Base-by-base conservation (phyloP, 306 rosid species). In the Medicago truncatula region DNA sequence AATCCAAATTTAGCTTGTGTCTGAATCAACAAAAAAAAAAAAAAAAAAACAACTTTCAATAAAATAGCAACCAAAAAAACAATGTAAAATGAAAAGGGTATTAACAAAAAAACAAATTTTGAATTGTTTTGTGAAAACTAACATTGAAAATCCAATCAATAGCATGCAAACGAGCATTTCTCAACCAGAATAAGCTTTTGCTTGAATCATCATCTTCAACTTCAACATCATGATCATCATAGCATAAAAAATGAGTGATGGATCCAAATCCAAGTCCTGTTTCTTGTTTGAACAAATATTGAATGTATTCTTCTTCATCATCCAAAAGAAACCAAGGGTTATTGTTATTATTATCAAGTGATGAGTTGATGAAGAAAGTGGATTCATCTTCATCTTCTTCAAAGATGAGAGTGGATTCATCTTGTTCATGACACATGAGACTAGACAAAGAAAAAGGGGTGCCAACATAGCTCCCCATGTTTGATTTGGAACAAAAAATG, bases 91-190 rank as follows among this genome's bases (percentile, higher is more conserved):
- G 0, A 25, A 12, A 25, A 59, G 21, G 21, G 21, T 50, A 1
- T 21, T 21, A 52, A 7, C 1, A 11, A 5, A 31, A 67, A 1
- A 11, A 18, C 6, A n/a, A 31, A 1, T 6, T 8, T 14, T 76
- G 59, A 20, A 25, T 73, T 28, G 41, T 50, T 18, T 9, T 8
- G 2, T 36, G 44, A 70, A 74, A 69, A 92, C 98, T 20, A 80
- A 91, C 98, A 80, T 86, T 87, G 88, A 90, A 84, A 95, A 90
- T 86, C 98, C 98, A 95, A 17, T 89, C 82, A 73, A 90, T 78
- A 66, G 93, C 87, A 74, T 86, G 84, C 21, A 85, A 66, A 17
- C 97, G 98, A 65, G 85, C 89, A 78, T 36, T 67, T 68, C 74
- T 78, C 64, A 90, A 77, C 93, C 88, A 87, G 70, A 4, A 64